A percentile compares a stretch with the other conserved stretches of the same genome.
phyloP scores from a whole-genome alignment of 371 early-diverging fungal genomes.

The Actinomortierella wolfii region DNA sequence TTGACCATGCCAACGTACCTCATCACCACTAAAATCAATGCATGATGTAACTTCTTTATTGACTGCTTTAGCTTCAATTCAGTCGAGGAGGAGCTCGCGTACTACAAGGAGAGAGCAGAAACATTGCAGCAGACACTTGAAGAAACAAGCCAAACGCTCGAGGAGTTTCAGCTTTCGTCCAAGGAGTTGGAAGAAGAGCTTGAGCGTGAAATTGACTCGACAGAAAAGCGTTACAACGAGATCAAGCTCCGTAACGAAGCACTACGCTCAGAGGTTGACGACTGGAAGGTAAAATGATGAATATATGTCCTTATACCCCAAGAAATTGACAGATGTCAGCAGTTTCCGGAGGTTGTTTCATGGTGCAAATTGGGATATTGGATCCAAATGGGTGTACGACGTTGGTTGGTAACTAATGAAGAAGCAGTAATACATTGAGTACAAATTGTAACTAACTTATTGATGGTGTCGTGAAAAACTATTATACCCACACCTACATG shows the following conservation, averaged over 20 bases:
- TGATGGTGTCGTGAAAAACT: too few relatives aligned
- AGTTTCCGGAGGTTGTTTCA: not conserved
- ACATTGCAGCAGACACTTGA: slow-evolving; percentile 55
- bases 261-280: slow-evolving; percentile 64
- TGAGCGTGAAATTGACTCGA: slow-evolving; percentile 63
- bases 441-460: too few relatives aligned
- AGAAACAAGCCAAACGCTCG: slow-evolving; percentile 62
- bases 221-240: slow-evolving; percentile 65
- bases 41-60: not conserved
- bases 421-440: too few relatives aligned
- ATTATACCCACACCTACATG: too few relatives aligned
- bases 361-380: not conserved
- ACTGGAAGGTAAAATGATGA: slow-evolving; percentile 66
- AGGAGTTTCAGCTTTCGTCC: slow-evolving; percentile 66
- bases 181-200: slow-evolving; percentile 70
- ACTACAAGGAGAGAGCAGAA: slow-evolving; percentile 56
- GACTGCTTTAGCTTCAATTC: slow-evolving; percentile 45
- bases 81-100: slow-evolving; percentile 61
- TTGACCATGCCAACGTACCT: too few relatives aligned
- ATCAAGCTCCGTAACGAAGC: slow-evolving; percentile 62
- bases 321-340: too few relatives aligned
- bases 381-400: too few relatives aligned
- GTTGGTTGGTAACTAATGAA: too few relatives aligned
- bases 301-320: not conserved
- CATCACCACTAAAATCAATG: not conserved